phyloP scores from a whole-genome alignment of 345 rosid genomes.

The Pelargonium nanum region DNA sequence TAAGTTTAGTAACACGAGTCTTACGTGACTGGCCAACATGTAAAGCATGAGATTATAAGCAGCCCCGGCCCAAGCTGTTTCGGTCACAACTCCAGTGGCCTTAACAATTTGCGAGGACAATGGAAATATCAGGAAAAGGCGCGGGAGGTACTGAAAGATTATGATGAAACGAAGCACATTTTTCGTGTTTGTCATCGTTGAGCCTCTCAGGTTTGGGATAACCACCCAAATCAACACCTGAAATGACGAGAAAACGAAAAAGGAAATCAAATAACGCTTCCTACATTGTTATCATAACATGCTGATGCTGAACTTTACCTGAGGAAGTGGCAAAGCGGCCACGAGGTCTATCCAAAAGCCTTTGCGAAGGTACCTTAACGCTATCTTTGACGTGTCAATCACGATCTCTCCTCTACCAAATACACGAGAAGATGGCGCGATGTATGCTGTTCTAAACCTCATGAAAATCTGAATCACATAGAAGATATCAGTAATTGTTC shows the following conservation, averaged over 20 bases:
- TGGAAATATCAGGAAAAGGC: constrained; percentile 61
- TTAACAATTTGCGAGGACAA: constrained; percentile 71
- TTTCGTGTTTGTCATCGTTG: constrained; percentile 72
- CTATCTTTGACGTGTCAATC: constrained; percentile 51
- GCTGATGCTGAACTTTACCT: constrained; percentile 33
- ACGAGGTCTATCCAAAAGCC: constrained; percentile 62
- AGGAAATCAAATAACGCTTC: background rate
- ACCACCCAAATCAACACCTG: constrained; percentile 77
- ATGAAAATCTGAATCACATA: constrained; percentile 57
- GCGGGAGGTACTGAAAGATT: constrained; percentile 71
- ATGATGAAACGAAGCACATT: constrained; percentile 72
- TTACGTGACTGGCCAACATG: constrained; percentile 98
- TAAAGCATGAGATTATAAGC: constrained; percentile 81
- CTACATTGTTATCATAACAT: background rate
- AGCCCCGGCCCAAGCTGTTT: constrained; percentile 96
- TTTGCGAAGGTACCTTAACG: constrained; percentile 40
- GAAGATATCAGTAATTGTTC: constrained; percentile 68
- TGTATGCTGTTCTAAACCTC: constrained; percentile 64
- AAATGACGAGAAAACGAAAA: constrained; percentile 9
- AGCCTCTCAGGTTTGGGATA: constrained; percentile 61
- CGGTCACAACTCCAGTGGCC: constrained; percentile 77
- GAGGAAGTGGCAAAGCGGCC: constrained; percentile 88
- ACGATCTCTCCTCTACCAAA: constrained; percentile 91
- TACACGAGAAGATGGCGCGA: constrained; percentile 84
- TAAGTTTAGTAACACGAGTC: constrained; percentile 5